These are phyloP conservation scores for Suillus brevipes DNA, from an alignment of 768 basidiomycete species.

Conservation along the genomic window DNA sequence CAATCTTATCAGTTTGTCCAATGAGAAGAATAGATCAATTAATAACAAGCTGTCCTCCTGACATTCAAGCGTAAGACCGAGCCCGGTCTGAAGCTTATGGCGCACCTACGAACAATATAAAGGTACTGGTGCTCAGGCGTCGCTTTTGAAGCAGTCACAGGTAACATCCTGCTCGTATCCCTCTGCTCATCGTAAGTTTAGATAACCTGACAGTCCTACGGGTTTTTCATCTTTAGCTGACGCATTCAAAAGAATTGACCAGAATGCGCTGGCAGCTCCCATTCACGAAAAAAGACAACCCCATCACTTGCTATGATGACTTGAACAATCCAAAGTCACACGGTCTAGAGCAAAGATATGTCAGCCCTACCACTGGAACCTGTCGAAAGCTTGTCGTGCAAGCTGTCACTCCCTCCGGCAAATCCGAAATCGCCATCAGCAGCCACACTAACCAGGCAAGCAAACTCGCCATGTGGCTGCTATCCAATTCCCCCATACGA, in stretches of 20 bases:
- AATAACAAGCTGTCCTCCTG: background rate
- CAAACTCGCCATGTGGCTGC: constrained; percentile 16
- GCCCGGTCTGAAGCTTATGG: background rate
- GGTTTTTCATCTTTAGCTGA: background rate
- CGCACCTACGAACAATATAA: background rate
- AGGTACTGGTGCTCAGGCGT: background rate
- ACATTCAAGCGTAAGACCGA: too few species aligned
- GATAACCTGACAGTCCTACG: background rate
- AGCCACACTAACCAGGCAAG: background rate
- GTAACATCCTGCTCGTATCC: background rate
- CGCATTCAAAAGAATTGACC: background rate
- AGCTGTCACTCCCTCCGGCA: constrained; percentile 9
- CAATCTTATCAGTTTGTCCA: too few species aligned
- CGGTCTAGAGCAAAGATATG: constrained; percentile 16
- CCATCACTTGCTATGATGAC: background rate
- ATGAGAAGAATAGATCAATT: too few species aligned
- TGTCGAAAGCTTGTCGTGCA: constrained; percentile 17
- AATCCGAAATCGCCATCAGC: constrained; percentile 5
- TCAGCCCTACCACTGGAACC: constrained; percentile 17
- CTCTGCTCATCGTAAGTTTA: background rate
- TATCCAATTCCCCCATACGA: constrained; percentile 5
- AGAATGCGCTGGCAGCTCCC: background rate
- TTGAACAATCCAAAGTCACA: background rate
- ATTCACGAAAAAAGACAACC: background rate
- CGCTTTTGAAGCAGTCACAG: background rate